Evolutionary conservation across 106 monocot genomes (phyloP).

Genomic region (Dioscorea zingiberensis): DNA sequence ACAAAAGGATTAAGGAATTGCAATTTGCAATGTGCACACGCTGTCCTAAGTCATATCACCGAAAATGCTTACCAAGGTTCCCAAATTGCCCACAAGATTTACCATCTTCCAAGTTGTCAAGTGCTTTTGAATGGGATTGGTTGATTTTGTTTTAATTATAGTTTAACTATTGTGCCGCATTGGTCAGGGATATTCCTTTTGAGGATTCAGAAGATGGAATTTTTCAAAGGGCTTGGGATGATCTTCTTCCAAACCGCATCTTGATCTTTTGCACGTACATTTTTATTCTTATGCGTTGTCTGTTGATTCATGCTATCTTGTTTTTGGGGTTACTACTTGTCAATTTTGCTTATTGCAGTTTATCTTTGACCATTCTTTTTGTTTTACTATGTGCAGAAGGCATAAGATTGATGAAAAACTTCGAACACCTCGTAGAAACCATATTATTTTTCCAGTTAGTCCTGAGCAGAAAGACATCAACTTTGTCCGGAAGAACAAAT

Average conservation of each 20-base stretch:
- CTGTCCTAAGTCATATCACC: constrained; percentile 42
- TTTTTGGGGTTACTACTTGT: too few species aligned
- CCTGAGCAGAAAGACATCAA: too few species aligned
- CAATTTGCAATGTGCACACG: constrained; percentile 45
- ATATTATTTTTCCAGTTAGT: too few species aligned
- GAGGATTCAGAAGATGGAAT: constrained; percentile 34
- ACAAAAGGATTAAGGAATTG: constrained; percentile 19
- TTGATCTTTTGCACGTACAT: constrained; percentile 84
- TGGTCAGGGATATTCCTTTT: constrained; percentile 50
- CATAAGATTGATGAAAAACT: too few species aligned
- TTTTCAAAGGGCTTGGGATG: constrained; percentile 70
- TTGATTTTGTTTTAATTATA: background rate
- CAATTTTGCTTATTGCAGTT: too few species aligned
- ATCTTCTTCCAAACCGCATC: constrained; percentile 64
- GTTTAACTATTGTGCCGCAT: background rate
- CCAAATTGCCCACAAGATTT: background rate
- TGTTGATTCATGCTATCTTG: too few species aligned
- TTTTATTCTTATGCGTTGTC: background rate
- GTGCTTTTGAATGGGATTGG: background rate
- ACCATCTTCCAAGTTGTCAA: background rate
- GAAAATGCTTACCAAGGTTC: constrained; percentile 45
- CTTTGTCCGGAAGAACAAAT: too few species aligned
- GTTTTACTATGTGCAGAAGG: too few species aligned
- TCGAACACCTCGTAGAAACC: too few species aligned
- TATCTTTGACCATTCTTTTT: too few species aligned